These are phyloP conservation scores for Vanrija pseudolonga DNA, from an alignment of 1,284 basidiomycete species.

Conservation along the genomic window DNA sequence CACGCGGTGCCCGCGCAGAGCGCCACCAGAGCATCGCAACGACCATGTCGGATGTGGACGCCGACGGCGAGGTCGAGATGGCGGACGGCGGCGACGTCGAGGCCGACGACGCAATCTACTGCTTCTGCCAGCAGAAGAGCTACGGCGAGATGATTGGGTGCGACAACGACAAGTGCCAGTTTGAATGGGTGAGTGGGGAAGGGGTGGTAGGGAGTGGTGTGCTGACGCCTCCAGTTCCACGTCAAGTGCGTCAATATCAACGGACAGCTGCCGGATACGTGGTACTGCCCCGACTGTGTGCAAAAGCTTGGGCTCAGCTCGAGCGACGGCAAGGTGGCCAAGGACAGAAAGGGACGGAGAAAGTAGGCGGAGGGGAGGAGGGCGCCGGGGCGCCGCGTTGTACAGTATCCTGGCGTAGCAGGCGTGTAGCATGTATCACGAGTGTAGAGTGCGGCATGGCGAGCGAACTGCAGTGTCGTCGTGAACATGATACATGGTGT, in stretches of 20 bases:
- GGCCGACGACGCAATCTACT: constrained; percentile 64
- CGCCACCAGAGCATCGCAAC: constrained; percentile 16
- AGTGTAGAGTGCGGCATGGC: too few species aligned
- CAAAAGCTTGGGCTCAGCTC: constrained; percentile 28
- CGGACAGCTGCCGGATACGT: constrained; percentile 65
- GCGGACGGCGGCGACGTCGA: constrained; percentile 28
- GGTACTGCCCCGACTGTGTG: constrained; percentile 68
- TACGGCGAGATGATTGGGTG: constrained; percentile 96
- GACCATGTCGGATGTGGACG: constrained; percentile 21
- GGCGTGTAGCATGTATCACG: not conserved
- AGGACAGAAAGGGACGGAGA: constrained; percentile 33
- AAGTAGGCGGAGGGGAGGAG: constrained; percentile 10
- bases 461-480: too few species aligned
- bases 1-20: constrained; percentile 8
- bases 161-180: constrained; percentile 74
- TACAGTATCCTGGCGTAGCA: not conserved
- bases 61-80: constrained; percentile 25
- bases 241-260: constrained; percentile 71
- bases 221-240: constrained; percentile 65
- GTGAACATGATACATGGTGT: too few species aligned
- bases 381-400: not conserved
- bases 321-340: constrained; percentile 29
- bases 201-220: not conserved
- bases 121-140: constrained; percentile 79
- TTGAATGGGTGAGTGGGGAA: constrained; percentile 73